Conservation (phyloP, 2,329 filamentous ascomycete species). For the Rosellinia necatrix region DNA sequence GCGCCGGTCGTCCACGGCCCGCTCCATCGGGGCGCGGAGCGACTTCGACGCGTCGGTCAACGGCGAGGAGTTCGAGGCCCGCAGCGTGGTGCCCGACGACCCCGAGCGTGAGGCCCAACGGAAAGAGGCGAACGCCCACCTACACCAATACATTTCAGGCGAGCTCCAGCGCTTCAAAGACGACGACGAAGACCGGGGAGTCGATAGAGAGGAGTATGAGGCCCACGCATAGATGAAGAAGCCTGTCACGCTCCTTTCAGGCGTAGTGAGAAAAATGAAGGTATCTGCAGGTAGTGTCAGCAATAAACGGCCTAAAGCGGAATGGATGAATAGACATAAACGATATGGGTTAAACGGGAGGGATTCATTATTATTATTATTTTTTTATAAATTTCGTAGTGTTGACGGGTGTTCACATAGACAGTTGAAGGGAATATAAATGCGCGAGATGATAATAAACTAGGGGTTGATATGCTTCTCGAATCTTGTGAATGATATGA, state of each 20-base stretch:
- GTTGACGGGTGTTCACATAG: conserved; percentile 3
- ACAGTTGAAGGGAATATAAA: conserved; percentile 7
- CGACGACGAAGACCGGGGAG: conserved; percentile 45
- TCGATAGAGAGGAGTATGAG: conserved; percentile 44
- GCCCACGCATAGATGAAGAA: conserved; percentile 26
- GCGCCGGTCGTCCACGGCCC: conserved; percentile 78
- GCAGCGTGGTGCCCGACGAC: conserved; percentile 56
- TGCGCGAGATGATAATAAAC: conserved; percentile 7
- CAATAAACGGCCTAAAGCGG: background rate
- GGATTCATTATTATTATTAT: too few relatives aligned
- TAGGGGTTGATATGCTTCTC: background rate
- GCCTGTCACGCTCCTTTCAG: background rate
- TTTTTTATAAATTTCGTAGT: too few relatives aligned
- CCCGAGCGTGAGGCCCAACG: conserved; percentile 56
- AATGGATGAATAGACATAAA: background rate
- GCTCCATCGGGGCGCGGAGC: conserved; percentile 82
- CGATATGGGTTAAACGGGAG: too few relatives aligned
- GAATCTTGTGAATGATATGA: too few relatives aligned
- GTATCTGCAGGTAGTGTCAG: background rate
- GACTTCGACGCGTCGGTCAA: conserved; percentile 67
- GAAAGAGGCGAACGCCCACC: conserved; percentile 67
- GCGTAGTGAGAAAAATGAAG: background rate
- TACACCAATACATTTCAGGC: conserved; percentile 80
- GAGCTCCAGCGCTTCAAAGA: conserved; percentile 75
- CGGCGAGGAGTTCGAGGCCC: conserved; percentile 51